These are phyloP conservation scores for Cadophora gregata DNA, from an alignment of 2,329 filamentous ascomycete species.

Conservation along the genomic window DNA sequence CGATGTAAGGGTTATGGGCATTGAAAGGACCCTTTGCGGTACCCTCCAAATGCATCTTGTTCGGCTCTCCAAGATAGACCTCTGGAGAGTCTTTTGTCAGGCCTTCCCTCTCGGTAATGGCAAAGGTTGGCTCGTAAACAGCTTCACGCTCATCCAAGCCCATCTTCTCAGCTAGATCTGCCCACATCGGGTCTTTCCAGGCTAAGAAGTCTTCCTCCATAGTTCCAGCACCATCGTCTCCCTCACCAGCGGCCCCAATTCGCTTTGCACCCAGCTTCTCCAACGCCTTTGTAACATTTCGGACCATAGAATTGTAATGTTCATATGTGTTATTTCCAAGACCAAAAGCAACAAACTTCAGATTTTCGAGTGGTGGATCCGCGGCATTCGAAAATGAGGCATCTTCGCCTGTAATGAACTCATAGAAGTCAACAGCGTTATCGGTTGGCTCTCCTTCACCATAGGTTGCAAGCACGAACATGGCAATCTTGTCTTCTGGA, in stretches of 20 bases:
- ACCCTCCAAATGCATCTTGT: conserved; percentile 92
- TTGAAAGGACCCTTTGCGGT: conserved; percentile 88
- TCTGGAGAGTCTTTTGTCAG: conserved; percentile 76
- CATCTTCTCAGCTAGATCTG: conserved; percentile 81
- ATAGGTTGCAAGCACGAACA: conserved; percentile 97
- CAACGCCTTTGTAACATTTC: conserved; percentile 83
- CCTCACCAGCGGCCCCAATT: conserved; percentile 89
- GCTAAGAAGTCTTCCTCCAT: conserved; percentile 99
- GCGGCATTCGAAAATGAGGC: conserved; percentile 77
- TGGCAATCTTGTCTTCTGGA: conserved; percentile 86
- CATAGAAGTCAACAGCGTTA: conserved; percentile 98
- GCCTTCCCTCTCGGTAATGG: conserved; percentile 76
- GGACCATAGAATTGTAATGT: conserved; percentile 99
- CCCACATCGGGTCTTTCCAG: conserved; percentile 99
- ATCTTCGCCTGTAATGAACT: conserved; percentile 87
- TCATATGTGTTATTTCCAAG: conserved; percentile 99
- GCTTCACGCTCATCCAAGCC: conserved; percentile 92
- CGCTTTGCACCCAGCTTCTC: conserved; percentile 82
- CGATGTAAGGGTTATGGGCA: conserved; percentile 95
- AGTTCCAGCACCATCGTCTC: conserved; percentile 95
- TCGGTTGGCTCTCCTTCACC: conserved; percentile 98
- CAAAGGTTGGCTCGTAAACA: conserved; percentile 92
- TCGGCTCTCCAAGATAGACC: conserved; percentile 95
- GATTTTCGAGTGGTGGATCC: conserved; percentile 76
- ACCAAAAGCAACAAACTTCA: conserved; percentile 95